Evolutionary conservation across 208 protist genomes (phyloP).

Genomic region (Herpetomonas tarakana): DNA sequence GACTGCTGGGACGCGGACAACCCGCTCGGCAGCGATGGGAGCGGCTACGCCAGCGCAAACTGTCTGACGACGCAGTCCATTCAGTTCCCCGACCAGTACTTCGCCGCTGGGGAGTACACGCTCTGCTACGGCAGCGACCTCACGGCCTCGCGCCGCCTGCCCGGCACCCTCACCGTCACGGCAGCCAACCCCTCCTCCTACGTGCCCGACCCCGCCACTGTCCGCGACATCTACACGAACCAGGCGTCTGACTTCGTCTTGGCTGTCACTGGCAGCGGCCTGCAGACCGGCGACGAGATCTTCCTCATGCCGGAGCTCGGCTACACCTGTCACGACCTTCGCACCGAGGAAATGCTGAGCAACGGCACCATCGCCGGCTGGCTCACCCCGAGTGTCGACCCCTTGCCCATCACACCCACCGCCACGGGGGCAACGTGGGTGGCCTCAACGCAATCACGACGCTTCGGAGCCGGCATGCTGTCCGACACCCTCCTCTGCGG

Average conservation of each 20-base stretch:
- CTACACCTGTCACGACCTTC: constrained; percentile 84
- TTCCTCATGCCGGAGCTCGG: constrained; percentile 72
- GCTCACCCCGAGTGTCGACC: constrained; percentile 61
- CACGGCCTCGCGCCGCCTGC: constrained; percentile 47
- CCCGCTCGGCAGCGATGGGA: background rate
- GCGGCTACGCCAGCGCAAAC: constrained; percentile 54
- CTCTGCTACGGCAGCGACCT: constrained; percentile 65
- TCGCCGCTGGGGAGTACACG: constrained; percentile 64
- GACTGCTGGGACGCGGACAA: constrained; percentile 63
- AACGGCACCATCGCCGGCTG: constrained; percentile 53
- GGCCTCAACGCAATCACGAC: constrained; percentile 48
- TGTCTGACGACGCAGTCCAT: constrained; percentile 49
- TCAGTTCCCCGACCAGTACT: constrained; percentile 69
- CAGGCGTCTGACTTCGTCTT: constrained; percentile 63
- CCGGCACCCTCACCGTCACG: constrained; percentile 46
- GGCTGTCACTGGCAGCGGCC: constrained; percentile 55
- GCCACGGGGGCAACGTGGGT: constrained; percentile 57
- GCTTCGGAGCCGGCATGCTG: constrained; percentile 68
- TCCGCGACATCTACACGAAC: constrained; percentile 60
- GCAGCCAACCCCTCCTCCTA: constrained; percentile 67
- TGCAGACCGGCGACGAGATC: constrained; percentile 41
- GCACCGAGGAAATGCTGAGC: constrained; percentile 39
- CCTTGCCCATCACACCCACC: constrained; percentile 44
- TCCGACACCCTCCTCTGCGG: constrained; percentile 50
- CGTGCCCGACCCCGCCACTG: constrained; percentile 18